A percentile compares a stretch with the other conserved stretches of the same genome.
phyloP scores from a whole-genome alignment of 2,329 filamentous ascomycete species.

The Aphanoascus verrucosus region DNA sequence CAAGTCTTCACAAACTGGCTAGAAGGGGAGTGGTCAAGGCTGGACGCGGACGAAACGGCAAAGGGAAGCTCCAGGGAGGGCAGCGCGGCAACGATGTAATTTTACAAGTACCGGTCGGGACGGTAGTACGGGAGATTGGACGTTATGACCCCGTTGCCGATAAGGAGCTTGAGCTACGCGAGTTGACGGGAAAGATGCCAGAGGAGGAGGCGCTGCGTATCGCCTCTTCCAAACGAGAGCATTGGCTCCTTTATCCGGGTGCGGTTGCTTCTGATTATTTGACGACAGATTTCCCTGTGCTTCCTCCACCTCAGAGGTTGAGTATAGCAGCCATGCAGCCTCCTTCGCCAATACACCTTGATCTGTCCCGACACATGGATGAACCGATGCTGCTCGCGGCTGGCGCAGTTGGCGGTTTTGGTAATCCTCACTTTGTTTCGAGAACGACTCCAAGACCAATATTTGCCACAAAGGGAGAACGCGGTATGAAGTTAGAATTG shows the following conservation, averaged over 20 bases:
- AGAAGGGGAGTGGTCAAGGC: constrained; percentile 54
- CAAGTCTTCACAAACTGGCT: constrained; percentile 82
- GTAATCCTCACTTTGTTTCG: constrained; percentile 86
- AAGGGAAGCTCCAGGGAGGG: constrained; percentile 47
- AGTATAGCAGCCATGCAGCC: constrained; percentile 58
- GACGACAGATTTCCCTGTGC: constrained; percentile 46
- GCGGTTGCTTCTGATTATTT: constrained; percentile 60
- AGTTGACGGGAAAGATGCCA: constrained; percentile 18
- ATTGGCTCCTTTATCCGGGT: constrained; percentile 81
- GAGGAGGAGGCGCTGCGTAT: constrained; percentile 32
- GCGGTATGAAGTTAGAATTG: constrained; percentile 64
- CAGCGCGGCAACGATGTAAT: constrained; percentile 76
- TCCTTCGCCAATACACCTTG: constrained; percentile 58
- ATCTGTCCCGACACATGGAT: constrained; percentile 66
- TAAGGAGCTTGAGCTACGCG: constrained; percentile 39
- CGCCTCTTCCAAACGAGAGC: constrained; percentile 46
- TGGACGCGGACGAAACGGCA: constrained; percentile 37
- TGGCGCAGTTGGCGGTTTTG: constrained; percentile 78
- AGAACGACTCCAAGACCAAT: constrained; percentile 65
- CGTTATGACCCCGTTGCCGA: constrained; percentile 66
- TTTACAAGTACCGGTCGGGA: constrained; percentile 85
- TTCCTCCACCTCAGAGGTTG: constrained; percentile 47
- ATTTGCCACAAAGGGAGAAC: constrained; percentile 79
- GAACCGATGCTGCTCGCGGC: constrained; percentile 75
- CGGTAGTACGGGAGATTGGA: constrained; percentile 72